Evolutionary conservation across 164 flowering plant genomes (phyloP), one percentile per base, ranked within the genome.

Genomic region (Annona squamosa): DNA sequence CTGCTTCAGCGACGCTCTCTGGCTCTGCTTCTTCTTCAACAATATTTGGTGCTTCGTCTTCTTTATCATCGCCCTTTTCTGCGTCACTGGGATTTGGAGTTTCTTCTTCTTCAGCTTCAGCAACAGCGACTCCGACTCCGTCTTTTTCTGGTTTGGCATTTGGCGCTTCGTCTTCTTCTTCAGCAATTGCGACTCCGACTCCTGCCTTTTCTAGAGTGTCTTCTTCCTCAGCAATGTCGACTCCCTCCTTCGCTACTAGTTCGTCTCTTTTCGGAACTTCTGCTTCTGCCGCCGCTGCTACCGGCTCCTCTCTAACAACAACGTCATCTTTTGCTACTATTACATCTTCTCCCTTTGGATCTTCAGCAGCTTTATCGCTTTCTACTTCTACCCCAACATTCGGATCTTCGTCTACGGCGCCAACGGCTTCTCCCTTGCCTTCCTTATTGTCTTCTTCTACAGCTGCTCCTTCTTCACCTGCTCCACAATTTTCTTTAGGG

Each of bases 401-500:
- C 10, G 56, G 77, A 61, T 17, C 80, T 65, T 43, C 77, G 52
- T 45, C 74, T 17, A 43, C 67, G 44, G 5, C 72, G 3, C 19
- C 69, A 13, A 10, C 65, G 3, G 17, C 13, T 1, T 2, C 17
- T 42, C 0, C 63, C 4, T 2, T 46, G 9, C 26, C 42, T 4
- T 13, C 42, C 48, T 71, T 74, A 4, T 67, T 63, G 65, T 42
- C 52, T 74, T 65, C 88, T 5, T 12, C 75, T 10, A 37, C 82
- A 0, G 48, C 77, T 47, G 71, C 59, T 2, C 62, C 61, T 37
- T 73, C 81, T 1, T 37, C 72, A 6, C 9, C 82, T 12, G 7
- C 78, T 52, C 64, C 84, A 17, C 37, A 63, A 5, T 70, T 48
- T 47, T 66, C 84, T 4, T 16, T 80, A 48, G 26, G 80, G 5